Evolutionary conservation across 305 asterid species (phyloP).

Genomic region (Salvia sclarea): DNA sequence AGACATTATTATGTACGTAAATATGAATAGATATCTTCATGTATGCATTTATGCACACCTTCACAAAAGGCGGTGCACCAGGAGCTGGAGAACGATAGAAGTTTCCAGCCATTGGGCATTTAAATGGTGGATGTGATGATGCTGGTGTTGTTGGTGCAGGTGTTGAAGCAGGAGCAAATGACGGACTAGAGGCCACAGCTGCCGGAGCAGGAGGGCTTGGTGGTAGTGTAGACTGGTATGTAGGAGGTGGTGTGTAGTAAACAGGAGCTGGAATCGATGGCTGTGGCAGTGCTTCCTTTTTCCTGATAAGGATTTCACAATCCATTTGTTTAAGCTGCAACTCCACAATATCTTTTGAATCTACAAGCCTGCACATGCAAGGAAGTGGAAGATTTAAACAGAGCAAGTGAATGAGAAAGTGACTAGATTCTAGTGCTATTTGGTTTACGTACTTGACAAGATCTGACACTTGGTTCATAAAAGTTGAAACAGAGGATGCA

Average conservation of each 20-base stretch:
- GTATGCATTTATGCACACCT: slow-evolving; percentile 35
- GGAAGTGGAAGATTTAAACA: slow-evolving; percentile 9
- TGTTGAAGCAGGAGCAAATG: slow-evolving; percentile 42
- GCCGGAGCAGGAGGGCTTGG: slow-evolving; percentile 38
- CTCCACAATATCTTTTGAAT: slow-evolving; percentile 55
- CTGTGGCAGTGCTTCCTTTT: slow-evolving; percentile 52
- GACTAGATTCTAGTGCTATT: slow-evolving; percentile 21
- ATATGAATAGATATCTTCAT: not conserved
- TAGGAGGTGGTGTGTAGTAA: slow-evolving; percentile 27
- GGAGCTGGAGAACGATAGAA: slow-evolving; percentile 54
- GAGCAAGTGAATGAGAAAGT: not conserved
- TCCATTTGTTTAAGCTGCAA: slow-evolving; percentile 54
- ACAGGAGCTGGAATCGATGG: slow-evolving; percentile 39
- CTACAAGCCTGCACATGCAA: slow-evolving; percentile 47
- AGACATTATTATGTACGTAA: not conserved
- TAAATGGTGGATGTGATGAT: slow-evolving; percentile 51
- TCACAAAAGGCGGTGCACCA: slow-evolving; percentile 55
- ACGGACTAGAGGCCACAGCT: slow-evolving; percentile 26
- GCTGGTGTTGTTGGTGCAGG: slow-evolving; percentile 40
- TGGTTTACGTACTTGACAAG: slow-evolving; percentile 45
- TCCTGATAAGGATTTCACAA: slow-evolving; percentile 50
- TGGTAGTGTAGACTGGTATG: slow-evolving; percentile 37
- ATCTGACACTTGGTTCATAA: slow-evolving; percentile 45
- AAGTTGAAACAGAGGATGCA: slow-evolving; percentile 40
- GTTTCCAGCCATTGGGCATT: slow-evolving; percentile 62